Percentiles rank a stretch among this genome's conserved stretches.
These are phyloP conservation scores for Xylaria castorea DNA, from an alignment of 495 filamentous ascomycete genomes.

Conservation along the genomic window DNA sequence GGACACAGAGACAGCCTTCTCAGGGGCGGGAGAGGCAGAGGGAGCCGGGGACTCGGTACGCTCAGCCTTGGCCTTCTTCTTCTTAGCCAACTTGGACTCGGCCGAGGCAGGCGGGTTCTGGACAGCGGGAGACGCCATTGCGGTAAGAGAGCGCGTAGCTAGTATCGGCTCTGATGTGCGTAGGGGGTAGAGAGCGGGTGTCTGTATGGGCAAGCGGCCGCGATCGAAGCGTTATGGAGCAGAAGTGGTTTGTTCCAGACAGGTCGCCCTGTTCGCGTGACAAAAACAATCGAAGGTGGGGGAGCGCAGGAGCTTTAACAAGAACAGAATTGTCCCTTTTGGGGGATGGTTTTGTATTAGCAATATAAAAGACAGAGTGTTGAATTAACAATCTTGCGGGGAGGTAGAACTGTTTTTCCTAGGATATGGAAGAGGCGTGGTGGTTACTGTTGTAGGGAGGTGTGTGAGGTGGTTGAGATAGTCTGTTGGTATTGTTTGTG, in stretches of 20 bases:
- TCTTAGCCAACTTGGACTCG: constrained; percentile 69
- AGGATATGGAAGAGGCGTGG: constrained; percentile 8
- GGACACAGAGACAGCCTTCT: constrained; percentile 46
- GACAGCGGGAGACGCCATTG: constrained; percentile 57
- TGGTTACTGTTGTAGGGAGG: neutral
- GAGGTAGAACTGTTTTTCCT: constrained; percentile 8
- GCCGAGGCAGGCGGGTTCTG: constrained; percentile 57
- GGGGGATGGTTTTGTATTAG: neutral
- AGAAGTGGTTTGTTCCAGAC: neutral
- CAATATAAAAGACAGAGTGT: neutral
- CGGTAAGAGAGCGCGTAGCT: constrained; percentile 29
- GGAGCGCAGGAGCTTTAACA: constrained; percentile 18
- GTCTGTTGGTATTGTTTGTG: constrained; percentile 11
- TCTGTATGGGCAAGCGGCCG: neutral
- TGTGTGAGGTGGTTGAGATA: constrained; percentile 11
- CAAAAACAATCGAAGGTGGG: constrained; percentile 26
- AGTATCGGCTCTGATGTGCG: constrained; percentile 19
- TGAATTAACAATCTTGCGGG: constrained; percentile 9
- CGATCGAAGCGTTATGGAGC: constrained; percentile 10
- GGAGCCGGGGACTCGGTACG: constrained; percentile 57
- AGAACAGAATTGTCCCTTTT: neutral
- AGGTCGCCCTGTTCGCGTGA: constrained; percentile 26
- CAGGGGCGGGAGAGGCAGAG: constrained; percentile 47
- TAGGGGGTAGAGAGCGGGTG: neutral
- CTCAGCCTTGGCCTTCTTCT: constrained; percentile 75